Base-by-base conservation (phyloP, 148 eudicot genomes). In the Vaccinium myrtillus region DNA sequence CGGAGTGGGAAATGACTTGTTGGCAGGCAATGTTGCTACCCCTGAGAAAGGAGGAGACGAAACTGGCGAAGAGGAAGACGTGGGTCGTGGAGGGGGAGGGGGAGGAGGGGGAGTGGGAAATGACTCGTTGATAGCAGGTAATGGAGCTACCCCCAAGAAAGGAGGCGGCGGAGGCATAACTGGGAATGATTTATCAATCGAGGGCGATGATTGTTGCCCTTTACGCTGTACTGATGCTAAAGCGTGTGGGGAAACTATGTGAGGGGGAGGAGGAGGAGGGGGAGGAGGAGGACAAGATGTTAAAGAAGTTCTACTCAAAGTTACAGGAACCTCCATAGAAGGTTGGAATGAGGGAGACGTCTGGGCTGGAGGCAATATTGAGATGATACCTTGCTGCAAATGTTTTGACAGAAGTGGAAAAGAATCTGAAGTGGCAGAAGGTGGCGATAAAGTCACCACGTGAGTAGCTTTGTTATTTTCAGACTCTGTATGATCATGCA, bases 401-500 rank as follows among this genome's bases (percentile, higher is more conserved):
- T 78, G 79, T 70, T 82, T 86, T 77, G 85, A 75, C 30, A 39
- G 76, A 75, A 78, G 86, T 78, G 88, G 65, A 83, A 74, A 78
- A 84, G 87, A 82, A 78, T 82, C 88, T 81, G 87, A 87, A 77
- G 85, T 55, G 77, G 88, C 73, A 82, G 82, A 71, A 75, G 87
- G 50, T 49, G 83, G 85, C 77, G 91, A 86, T 43, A 27, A 67
- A 15, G 78, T 85, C 70, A 85, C 87, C 30, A 71, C n/a, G 74
- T 75, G 86, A 43, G 85, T 75, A 79, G 69, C 79, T 51, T 77
- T 82, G 63, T 88, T 90, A 82, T 54, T 78, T 65, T 84, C 86
- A 14, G 83, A 85, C 61, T 86, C 84, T 83, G 78, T 85, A 84
- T 91, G 90, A 61, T 94, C 97, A 9, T 89, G 92, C 89, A 95